These are phyloP conservation scores for Penicillium vulpinum DNA, from an alignment of 2,329 filamentous ascomycete species.

Conservation along the genomic window DNA sequence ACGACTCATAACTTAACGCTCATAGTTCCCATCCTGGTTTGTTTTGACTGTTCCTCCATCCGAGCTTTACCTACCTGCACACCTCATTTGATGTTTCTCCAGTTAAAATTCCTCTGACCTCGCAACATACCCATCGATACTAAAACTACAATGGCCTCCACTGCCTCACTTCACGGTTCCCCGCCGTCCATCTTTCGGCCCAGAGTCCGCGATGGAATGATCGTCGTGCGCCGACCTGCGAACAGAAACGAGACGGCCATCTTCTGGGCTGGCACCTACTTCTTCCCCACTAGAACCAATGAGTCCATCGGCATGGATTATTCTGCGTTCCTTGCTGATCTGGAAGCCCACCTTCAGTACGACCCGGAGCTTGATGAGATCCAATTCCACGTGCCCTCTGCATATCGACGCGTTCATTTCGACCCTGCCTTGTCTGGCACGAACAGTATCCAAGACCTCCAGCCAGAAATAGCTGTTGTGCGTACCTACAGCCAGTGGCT, in stretches of 20 bases:
- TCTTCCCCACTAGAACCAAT: background rate
- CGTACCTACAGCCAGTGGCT: background rate
- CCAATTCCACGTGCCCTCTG: background rate
- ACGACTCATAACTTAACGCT: background rate
- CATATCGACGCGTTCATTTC: background rate
- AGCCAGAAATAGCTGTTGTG: background rate
- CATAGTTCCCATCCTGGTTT: background rate
- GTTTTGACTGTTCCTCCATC: background rate
- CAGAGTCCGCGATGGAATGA: background rate
- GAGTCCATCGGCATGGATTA: background rate
- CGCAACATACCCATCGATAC: background rate
- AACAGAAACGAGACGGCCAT: background rate
- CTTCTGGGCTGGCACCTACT: background rate
- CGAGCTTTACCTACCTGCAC: background rate
- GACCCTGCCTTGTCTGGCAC: background rate
- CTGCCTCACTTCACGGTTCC: background rate
- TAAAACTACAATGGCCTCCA: background rate
- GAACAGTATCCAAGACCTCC: background rate
- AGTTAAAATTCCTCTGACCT: background rate
- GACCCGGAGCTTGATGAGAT: background rate
- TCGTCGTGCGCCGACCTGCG: background rate
- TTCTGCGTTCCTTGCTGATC: background rate
- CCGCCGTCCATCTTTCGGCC: too few relatives aligned
- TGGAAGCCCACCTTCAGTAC: background rate
- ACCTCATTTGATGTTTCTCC: background rate